Conservation (phyloP, 768 basidiomycete genomes). For the Polyporus arcularius region DNA sequence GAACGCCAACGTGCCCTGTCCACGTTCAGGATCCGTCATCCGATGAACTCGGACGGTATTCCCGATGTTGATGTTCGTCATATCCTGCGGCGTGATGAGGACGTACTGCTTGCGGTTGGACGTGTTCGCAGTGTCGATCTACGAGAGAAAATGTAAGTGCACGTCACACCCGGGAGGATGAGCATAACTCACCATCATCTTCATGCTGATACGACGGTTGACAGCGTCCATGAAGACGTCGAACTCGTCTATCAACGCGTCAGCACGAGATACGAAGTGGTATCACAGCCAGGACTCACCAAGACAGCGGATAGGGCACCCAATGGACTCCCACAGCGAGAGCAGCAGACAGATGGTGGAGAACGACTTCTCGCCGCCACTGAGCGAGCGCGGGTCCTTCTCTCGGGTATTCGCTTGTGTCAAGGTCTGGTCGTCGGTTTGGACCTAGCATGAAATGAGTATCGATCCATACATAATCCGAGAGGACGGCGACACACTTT, state of each 20-base stretch:
- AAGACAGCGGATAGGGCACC: slow-evolving; percentile 91
- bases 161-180: neutral
- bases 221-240: slow-evolving; percentile 98
- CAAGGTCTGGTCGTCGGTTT: slow-evolving; percentile 76
- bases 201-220: slow-evolving; percentile 90
- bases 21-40: slow-evolving; percentile 80
- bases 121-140: slow-evolving; percentile 89
- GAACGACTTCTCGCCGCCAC: slow-evolving; percentile 96
- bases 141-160: neutral
- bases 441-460: slow-evolving; percentile 47
- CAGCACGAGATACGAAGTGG: neutral
- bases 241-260: slow-evolving; percentile 73
- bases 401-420: slow-evolving; percentile 60
- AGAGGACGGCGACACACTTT: slow-evolving; percentile 42
- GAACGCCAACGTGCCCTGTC: slow-evolving; percentile 49
- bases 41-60: slow-evolving; percentile 70
- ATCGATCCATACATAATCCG: neutral
- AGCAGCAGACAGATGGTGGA: slow-evolving; percentile 92
- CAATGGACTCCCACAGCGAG: slow-evolving; percentile 95
- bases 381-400: slow-evolving; percentile 84
- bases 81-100: slow-evolving; percentile 94
- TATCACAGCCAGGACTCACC: slow-evolving; percentile 43
- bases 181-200: slow-evolving; percentile 74
- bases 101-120: slow-evolving; percentile 92
- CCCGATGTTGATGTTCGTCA: slow-evolving; percentile 73